phyloP scores from a whole-genome alignment of 345 rosid genomes.

The Eucalyptus sp. region DNA sequence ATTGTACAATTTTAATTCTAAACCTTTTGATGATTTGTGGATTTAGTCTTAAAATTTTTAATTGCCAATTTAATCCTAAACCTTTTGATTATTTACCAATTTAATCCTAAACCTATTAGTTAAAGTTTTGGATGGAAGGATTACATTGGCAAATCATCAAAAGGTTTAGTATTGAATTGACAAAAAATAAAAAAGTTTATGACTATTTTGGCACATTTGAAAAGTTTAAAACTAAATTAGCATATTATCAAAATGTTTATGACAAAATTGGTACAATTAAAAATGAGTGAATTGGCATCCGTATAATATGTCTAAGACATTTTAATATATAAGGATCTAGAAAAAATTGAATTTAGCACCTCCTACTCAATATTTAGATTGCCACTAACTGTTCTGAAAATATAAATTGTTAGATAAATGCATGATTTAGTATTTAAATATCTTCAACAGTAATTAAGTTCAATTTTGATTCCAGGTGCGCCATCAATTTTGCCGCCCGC shows the following conservation, averaged over 20 bases:
- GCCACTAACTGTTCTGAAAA: rapidly evolving
- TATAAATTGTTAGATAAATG: rapidly evolving
- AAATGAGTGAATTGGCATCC: too few species aligned
- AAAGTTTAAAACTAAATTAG: too few species aligned
- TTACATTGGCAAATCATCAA: too few species aligned
- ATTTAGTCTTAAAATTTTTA: too few species aligned
- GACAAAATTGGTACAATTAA: rapidly evolving
- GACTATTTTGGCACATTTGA: too few species aligned
- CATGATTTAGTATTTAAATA: neutral
- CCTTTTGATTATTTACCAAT: too few species aligned
- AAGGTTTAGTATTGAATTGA: rapidly evolving
- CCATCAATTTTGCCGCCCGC: neutral
- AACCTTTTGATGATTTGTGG: rapidly evolving
- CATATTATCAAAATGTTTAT: too few species aligned
- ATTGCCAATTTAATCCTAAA: too few species aligned
- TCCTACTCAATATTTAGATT: neutral
- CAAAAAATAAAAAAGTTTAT: rapidly evolving
- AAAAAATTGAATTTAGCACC: neutral
- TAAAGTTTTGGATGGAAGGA: too few species aligned
- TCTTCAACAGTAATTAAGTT: neutral
- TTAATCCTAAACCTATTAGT: too few species aligned
- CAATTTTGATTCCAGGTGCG: neutral
- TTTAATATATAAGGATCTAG: neutral
- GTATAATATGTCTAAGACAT: too few species aligned
- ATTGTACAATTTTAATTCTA: too few species aligned